Evolutionary conservation across 164 flowering plant genomes (phyloP).

Genomic region (Stephania cephalantha): DNA sequence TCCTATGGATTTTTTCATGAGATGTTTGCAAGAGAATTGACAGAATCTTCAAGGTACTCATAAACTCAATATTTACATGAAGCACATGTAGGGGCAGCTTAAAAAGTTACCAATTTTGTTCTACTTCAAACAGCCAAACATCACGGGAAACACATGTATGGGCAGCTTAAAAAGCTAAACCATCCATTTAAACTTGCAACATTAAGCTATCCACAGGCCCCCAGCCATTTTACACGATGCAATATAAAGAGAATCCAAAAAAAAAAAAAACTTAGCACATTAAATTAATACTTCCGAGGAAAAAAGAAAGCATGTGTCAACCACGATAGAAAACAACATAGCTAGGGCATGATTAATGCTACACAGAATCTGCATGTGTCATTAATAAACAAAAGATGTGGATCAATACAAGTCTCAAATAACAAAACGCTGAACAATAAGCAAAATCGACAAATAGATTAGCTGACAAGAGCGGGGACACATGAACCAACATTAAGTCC

Average conservation of each 20-base stretch:
- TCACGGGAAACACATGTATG: too few species aligned
- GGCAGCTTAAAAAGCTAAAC: background rate
- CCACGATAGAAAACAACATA: background rate
- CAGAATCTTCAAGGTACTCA: background rate
- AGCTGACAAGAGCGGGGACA: background rate
- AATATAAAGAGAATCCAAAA: background rate
- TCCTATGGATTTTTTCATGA: background rate
- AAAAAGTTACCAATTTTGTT: too few species aligned
- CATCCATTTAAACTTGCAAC: background rate
- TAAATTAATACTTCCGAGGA: too few species aligned
- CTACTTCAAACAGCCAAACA: too few species aligned
- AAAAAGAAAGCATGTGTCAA: too few species aligned
- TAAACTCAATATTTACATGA: background rate
- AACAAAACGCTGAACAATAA: too few species aligned
- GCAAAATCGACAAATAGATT: background rate
- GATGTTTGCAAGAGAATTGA: background rate
- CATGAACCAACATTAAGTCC: background rate
- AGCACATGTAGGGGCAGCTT: background rate
- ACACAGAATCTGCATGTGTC: background rate
- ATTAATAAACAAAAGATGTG: too few species aligned
- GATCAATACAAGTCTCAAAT: too few species aligned
- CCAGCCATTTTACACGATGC: background rate
- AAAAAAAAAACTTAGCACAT: too few species aligned
- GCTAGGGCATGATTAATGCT: background rate
- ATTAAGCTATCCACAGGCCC: background rate